These are phyloP conservation scores for Westerdykella sp. DNA, from an alignment of 2,329 filamentous ascomycete genomes.

Conservation along the genomic window DNA sequence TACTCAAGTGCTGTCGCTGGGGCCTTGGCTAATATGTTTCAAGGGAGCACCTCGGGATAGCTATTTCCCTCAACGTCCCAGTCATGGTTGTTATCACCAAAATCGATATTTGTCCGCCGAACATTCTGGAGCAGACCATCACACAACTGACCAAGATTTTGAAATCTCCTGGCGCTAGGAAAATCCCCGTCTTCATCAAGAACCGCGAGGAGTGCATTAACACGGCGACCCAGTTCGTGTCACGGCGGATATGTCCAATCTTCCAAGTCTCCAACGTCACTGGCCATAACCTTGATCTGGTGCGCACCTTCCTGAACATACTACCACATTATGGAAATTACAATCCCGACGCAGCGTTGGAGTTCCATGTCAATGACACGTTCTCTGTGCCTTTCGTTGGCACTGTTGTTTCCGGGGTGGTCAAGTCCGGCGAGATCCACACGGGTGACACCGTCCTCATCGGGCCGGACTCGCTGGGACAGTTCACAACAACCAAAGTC, in stretches of 20 bases:
- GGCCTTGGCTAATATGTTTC: slow-evolving; percentile 2
- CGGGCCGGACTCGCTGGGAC: slow-evolving; percentile 82
- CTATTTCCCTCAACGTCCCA: slow-evolving; percentile 87
- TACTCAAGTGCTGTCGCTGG: not conserved
- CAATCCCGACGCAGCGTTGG: slow-evolving; percentile 75
- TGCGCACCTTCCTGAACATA: slow-evolving; percentile 90
- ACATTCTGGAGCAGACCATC: slow-evolving; percentile 90
- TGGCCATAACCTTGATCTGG: slow-evolving; percentile 80
- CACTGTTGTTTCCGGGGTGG: slow-evolving; percentile 90
- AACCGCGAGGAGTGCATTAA: slow-evolving; percentile 86
- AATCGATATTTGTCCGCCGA: slow-evolving; percentile 94
- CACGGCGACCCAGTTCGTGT: slow-evolving; percentile 93
- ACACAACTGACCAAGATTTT: slow-evolving; percentile 87
- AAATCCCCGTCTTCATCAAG: slow-evolving; percentile 95
- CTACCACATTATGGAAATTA: slow-evolving; percentile 92
- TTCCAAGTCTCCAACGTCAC: slow-evolving; percentile 99
- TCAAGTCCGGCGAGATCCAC: slow-evolving; percentile 77
- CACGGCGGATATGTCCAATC: slow-evolving; percentile 88
- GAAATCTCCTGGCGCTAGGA: slow-evolving; percentile 86
- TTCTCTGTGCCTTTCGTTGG: slow-evolving; percentile 97
- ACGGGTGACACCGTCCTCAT: slow-evolving; percentile 84
- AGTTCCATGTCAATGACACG: slow-evolving; percentile 94
- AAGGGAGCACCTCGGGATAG: slow-evolving; percentile 86
- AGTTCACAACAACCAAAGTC: slow-evolving; percentile 80
- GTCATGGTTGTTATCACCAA: slow-evolving; percentile 98